A percentile compares a stretch with the other conserved stretches of the same genome.
These are phyloP conservation scores for Yamadazyma laniorum DNA, from an alignment of 805 yeast genomes.

Conservation along the genomic window DNA sequence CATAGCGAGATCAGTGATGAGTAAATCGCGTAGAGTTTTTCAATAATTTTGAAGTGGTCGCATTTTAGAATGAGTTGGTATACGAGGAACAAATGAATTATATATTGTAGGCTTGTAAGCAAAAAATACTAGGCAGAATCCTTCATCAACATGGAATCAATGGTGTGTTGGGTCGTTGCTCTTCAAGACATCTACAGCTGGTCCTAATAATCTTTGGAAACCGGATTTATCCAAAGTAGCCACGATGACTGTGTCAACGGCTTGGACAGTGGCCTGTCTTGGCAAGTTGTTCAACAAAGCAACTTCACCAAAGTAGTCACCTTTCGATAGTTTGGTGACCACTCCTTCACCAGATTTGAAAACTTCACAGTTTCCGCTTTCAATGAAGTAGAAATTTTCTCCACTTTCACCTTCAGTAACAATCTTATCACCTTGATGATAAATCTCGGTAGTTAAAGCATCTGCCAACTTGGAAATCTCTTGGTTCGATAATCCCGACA, in stretches of 20 bases:
- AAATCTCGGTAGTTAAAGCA: conserved; percentile 79
- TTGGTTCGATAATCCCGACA: conserved; percentile 67
- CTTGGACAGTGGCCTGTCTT: conserved; percentile 89
- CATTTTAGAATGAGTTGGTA: too few relatives aligned
- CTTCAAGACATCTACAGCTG: conserved; percentile 85
- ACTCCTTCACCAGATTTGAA: conserved; percentile 43
- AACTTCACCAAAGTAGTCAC: conserved; percentile 95
- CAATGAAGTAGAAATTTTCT: conserved; percentile 45
- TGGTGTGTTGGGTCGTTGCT: conserved; percentile 73
- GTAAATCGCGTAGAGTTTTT: too few relatives aligned
- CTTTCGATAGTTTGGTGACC: conserved; percentile 61
- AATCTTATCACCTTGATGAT: conserved; percentile 67
- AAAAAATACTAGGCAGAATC: too few relatives aligned
- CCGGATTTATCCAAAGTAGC: conserved; percentile 93
- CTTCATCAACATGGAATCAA: too few relatives aligned
- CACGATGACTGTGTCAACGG: conserved; percentile 71
- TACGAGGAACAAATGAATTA: too few relatives aligned
- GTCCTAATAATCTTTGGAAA: conserved; percentile 90
- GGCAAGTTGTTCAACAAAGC: conserved; percentile 90
- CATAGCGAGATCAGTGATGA: background rate
- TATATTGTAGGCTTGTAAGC: too few relatives aligned
- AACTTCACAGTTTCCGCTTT: conserved; percentile 82
- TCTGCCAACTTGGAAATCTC: conserved; percentile 93
- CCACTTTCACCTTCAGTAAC: conserved; percentile 79
- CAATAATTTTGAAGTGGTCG: too few relatives aligned